A percentile compares a stretch with the other conserved stretches of the same genome.
These are phyloP conservation scores for Karstenula rhodostoma DNA, from an alignment of 2,329 filamentous ascomycete species.

Conservation along the genomic window DNA sequence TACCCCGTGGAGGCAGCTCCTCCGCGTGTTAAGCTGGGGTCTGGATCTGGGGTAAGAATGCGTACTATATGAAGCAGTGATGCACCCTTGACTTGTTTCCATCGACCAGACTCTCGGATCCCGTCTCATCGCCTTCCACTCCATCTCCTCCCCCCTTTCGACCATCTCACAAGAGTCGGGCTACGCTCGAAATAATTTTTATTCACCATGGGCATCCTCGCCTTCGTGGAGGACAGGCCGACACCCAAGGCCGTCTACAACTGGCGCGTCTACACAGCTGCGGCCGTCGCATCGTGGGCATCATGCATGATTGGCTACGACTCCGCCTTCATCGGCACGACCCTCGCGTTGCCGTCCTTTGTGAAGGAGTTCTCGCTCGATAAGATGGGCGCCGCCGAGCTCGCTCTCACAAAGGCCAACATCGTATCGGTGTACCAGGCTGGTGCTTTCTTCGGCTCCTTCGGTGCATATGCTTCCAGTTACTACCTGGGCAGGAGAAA, in stretches of 20 bases:
- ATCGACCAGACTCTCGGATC: conserved; percentile 12
- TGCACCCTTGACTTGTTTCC: conserved; percentile 11
- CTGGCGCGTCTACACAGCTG: conserved; percentile 65
- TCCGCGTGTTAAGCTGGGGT: conserved; percentile 10
- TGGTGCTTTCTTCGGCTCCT: conserved; percentile 80
- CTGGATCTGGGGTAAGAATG: conserved; percentile 12
- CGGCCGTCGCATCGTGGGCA: conserved; percentile 63
- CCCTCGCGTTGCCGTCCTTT: conserved; percentile 75
- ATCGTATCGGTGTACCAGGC: conserved; percentile 85
- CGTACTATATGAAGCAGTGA: conserved; percentile 21
- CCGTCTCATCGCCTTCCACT: neutral
- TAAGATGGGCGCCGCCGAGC: conserved; percentile 55
- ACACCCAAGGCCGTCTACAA: conserved; percentile 67
- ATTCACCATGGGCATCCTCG: conserved; percentile 44
- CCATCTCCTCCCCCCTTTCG: neutral
- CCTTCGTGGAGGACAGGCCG: conserved; percentile 54
- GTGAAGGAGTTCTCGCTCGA: conserved; percentile 71
- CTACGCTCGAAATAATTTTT: neutral
- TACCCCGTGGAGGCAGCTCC: conserved; percentile 10
- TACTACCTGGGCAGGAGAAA: conserved; percentile 73
- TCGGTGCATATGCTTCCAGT: conserved; percentile 64
- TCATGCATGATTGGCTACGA: conserved; percentile 70
- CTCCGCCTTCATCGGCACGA: conserved; percentile 79
- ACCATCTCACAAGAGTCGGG: neutral
- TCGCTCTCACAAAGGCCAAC: conserved; percentile 72